phyloP scores from a whole-genome alignment of 179 eudicot species.

The Amaranthus tricolor region DNA sequence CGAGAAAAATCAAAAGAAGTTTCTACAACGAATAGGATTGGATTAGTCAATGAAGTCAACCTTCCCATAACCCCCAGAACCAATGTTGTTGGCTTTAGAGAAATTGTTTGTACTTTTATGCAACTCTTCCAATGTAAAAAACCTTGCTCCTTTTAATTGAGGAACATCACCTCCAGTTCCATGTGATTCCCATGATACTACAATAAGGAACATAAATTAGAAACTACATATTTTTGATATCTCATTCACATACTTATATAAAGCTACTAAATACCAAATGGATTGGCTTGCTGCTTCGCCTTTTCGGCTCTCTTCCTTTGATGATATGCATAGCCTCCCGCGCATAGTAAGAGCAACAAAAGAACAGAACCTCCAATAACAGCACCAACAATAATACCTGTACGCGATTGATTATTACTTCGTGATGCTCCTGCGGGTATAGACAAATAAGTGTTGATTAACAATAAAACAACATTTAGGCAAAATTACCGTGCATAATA shows the following conservation, averaged over 20 bases:
- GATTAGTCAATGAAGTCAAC: slow-evolving; percentile 27
- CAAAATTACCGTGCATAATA: too few species aligned
- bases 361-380: slow-evolving; percentile 31
- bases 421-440: slow-evolving; percentile 10
- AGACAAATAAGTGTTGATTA: neutral
- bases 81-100: slow-evolving; percentile 70
- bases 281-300: slow-evolving; percentile 26
- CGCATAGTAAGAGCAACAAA: slow-evolving; percentile 21
- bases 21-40: too few species aligned
- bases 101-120: slow-evolving; percentile 61
- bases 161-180: slow-evolving; percentile 53
- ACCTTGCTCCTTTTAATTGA: slow-evolving; percentile 70
- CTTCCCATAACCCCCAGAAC: slow-evolving; percentile 92
- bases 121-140: slow-evolving; percentile 72
- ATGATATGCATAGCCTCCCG: slow-evolving; percentile 29
- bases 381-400: slow-evolving; percentile 29
- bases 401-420: slow-evolving; percentile 12
- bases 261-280: slow-evolving; percentile 29
- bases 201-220: slow-evolving; percentile 23
- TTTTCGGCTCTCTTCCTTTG: slow-evolving; percentile 30
- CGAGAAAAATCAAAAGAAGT: too few species aligned
- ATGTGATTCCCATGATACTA: slow-evolving; percentile 70
- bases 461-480: too few species aligned
- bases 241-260: neutral
- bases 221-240: neutral